phyloP scores from a whole-genome alignment of 176 grass and related monocot species.

The Zea luxurians region DNA sequence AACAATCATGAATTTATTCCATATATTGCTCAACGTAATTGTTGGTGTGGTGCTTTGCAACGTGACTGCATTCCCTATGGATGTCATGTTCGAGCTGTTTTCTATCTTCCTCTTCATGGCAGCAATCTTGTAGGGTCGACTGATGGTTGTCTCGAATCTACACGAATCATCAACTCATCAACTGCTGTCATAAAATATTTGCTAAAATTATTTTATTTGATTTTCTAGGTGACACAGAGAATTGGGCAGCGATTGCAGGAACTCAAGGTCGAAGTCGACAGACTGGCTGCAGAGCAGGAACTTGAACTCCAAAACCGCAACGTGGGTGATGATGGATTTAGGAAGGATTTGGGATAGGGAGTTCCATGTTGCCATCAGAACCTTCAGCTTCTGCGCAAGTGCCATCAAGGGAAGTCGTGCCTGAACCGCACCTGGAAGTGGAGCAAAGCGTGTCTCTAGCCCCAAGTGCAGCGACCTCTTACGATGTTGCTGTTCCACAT shows the following conservation, averaged over 20 bases:
- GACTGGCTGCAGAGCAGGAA: slow-evolving; percentile 52
- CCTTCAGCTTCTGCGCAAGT: not conserved
- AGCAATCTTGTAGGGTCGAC: too few species aligned
- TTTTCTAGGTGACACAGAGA: slow-evolving; percentile 70
- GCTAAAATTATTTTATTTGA: not conserved
- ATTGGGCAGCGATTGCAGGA: slow-evolving; percentile 66
- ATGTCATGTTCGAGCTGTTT: too few species aligned
- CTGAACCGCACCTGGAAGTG: not conserved
- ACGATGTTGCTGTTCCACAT: slow-evolving; percentile 33
- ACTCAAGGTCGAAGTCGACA: slow-evolving; percentile 66
- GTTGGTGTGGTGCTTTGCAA: too few species aligned
- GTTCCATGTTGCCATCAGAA: slow-evolving; percentile 59
- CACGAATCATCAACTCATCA: rapidly evolving
- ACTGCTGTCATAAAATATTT: not conserved
- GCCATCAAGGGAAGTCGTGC: slow-evolving; percentile 19
- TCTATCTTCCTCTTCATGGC: too few species aligned
- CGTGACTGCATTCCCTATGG: too few species aligned
- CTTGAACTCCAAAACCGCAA: slow-evolving; percentile 39
- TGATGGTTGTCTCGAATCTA: too few species aligned
- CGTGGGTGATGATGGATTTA: slow-evolving; percentile 40
- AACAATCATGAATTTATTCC: too few species aligned
- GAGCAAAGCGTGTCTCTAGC: slow-evolving; percentile 3
- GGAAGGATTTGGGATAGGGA: slow-evolving; percentile 85
- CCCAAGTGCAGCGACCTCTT: not conserved
- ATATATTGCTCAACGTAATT: too few species aligned